Evolutionary conservation across 495 filamentous ascomycete species (phyloP).

Genomic region (Daldinia concentrica): DNA sequence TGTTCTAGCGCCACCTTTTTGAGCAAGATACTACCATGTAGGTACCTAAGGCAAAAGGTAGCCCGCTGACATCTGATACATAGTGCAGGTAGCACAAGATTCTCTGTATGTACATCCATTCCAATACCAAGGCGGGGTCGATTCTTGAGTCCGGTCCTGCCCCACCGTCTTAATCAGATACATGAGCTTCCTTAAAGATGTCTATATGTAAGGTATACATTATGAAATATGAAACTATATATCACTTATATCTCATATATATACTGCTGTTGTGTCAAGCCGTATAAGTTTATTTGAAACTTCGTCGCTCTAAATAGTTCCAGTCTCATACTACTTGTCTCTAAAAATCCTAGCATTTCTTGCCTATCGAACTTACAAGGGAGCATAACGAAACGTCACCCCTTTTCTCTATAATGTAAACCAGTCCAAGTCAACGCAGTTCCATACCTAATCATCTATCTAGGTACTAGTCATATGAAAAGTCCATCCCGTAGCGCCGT

Average conservation of each 20-base stretch:
- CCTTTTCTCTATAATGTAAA: background rate
- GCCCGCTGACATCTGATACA: background rate
- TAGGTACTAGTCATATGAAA: background rate
- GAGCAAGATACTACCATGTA: too few relatives aligned
- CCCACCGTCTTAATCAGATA: background rate
- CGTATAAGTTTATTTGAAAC: too few relatives aligned
- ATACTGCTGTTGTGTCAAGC: too few relatives aligned
- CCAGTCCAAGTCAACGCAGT: background rate
- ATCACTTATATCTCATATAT: too few relatives aligned
- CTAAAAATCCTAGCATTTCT: too few relatives aligned
- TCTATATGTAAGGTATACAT: too few relatives aligned
- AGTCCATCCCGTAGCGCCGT: background rate
- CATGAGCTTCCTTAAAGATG: background rate
- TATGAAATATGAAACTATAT: too few relatives aligned
- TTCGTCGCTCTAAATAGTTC: too few relatives aligned
- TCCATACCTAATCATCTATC: background rate
- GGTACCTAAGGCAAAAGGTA: background rate
- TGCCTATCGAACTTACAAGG: too few relatives aligned
- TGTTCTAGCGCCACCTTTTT: slow-evolving; percentile 15
- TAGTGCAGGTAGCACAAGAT: background rate
- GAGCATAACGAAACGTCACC: background rate
- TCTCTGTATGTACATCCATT: background rate
- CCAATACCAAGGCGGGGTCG: background rate
- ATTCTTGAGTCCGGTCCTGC: background rate
- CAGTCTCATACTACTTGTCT: too few relatives aligned